phyloP scores from a whole-genome alignment of 2,329 filamentous ascomycete species.

The Monilinia fructicola region DNA sequence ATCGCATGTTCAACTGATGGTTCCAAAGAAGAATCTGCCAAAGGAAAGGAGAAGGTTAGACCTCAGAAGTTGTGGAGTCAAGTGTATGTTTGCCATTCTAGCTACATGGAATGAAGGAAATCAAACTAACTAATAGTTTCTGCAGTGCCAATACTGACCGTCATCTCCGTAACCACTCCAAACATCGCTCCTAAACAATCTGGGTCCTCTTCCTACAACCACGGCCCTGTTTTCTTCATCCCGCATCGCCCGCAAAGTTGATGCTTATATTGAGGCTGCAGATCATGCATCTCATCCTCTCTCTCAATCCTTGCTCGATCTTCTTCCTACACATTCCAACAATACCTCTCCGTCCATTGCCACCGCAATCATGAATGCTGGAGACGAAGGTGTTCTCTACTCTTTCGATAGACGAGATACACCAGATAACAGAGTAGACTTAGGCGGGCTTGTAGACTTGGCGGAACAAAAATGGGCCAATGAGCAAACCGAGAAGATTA shows the following conservation, averaged over 20 bases:
- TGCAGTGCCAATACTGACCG: slow-evolving; percentile 33
- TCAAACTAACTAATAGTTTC: slow-evolving; percentile 25
- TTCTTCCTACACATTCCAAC: slow-evolving; percentile 37
- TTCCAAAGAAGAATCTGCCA: slow-evolving; percentile 11
- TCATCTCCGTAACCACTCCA: slow-evolving; percentile 32
- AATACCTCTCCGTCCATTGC: slow-evolving; percentile 32
- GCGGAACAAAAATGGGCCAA: slow-evolving; percentile 39
- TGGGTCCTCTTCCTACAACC: slow-evolving; percentile 29
- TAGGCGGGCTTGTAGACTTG: slow-evolving; percentile 38
- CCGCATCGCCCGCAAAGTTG: slow-evolving; percentile 32
- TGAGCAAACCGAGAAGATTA: slow-evolving; percentile 40
- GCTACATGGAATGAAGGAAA: slow-evolving; percentile 7
- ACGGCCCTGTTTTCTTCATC: slow-evolving; percentile 18
- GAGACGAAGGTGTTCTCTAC: slow-evolving; percentile 36
- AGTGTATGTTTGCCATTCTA: slow-evolving; percentile 24
- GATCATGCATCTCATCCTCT: slow-evolving; percentile 30
- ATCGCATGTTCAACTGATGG: slow-evolving; percentile 9
- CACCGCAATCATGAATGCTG: slow-evolving; percentile 26
- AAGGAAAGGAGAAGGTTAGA: slow-evolving; percentile 33
- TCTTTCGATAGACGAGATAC: slow-evolving; percentile 37
- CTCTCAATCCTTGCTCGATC: slow-evolving; percentile 38
- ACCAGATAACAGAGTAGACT: slow-evolving; percentile 33
- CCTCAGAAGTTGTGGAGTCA: slow-evolving; percentile 33
- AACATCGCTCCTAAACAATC: slow-evolving; percentile 28
- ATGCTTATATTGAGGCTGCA: slow-evolving; percentile 32